These are phyloP conservation scores for Penicillium thymicola DNA, from an alignment of 2,329 filamentous ascomycete species.

Conservation along the genomic window DNA sequence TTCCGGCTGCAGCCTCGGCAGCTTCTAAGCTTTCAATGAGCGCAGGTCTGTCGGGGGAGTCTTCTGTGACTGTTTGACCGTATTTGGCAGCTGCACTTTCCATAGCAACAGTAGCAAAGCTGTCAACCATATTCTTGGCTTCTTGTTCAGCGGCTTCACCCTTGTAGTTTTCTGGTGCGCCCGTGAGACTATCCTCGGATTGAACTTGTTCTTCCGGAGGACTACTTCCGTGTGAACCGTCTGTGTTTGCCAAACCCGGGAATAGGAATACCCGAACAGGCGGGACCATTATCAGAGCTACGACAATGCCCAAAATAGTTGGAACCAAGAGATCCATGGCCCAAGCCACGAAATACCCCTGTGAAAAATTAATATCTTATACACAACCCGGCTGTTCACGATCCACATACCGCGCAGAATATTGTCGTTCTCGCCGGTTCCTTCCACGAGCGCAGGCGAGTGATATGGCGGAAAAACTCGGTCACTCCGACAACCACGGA, in stretches of 20 bases:
- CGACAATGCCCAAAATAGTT: slow-evolving; percentile 54
- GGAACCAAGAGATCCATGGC: slow-evolving; percentile 67
- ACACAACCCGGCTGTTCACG: rapidly evolving
- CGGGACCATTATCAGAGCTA: slow-evolving; percentile 65
- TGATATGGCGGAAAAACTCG: slow-evolving; percentile 68
- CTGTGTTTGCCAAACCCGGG: slow-evolving; percentile 66
- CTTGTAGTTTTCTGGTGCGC: slow-evolving; percentile 74
- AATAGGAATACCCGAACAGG: slow-evolving; percentile 63
- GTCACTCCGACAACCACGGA: slow-evolving; percentile 68
- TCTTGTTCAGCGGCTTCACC: slow-evolving; percentile 82
- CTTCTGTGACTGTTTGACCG: slow-evolving; percentile 60
- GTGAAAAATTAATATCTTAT: not conserved
- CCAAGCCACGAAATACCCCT: slow-evolving; percentile 65
- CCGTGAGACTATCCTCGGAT: slow-evolving; percentile 73
- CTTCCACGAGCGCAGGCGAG: slow-evolving; percentile 72
- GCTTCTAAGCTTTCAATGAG: slow-evolving; percentile 54
- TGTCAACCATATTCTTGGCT: slow-evolving; percentile 74
- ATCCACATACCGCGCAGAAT: slow-evolving; percentile 55
- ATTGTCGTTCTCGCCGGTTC: slow-evolving; percentile 65
- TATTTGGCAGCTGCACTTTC: slow-evolving; percentile 75
- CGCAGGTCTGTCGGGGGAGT: slow-evolving; percentile 41
- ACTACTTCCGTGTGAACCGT: slow-evolving; percentile 49
- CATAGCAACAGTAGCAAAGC: slow-evolving; percentile 68
- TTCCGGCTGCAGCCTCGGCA: slow-evolving; percentile 52
- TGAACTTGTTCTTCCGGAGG: slow-evolving; percentile 68